Base-by-base conservation (phyloP, 2,329 filamentous ascomycete species). In the Colletotrichum spaethianum region DNA sequence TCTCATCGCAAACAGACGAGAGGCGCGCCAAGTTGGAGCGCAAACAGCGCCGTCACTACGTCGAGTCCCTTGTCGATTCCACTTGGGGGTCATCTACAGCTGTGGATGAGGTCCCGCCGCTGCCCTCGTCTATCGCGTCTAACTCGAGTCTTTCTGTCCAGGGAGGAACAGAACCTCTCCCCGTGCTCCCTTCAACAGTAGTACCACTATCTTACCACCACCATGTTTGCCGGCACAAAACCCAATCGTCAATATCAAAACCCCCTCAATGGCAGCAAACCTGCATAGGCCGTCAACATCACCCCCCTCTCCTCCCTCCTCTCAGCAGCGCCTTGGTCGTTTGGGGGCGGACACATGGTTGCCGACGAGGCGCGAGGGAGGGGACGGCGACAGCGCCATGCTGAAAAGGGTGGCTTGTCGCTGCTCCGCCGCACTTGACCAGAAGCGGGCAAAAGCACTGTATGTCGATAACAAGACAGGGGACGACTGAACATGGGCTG, bases 381-480 rank as follows among this genome's bases (percentile, higher is more conserved):
- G 44, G 46, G 28, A 61, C 48, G 62, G 57, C 64, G 56, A 57
- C 69, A 68, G 61, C 60, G 56, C 63, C 63, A 71, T 52, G 68
- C 64, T 63, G 57, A 40, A 16, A 52, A 56, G 59, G 38, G 65
- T 60, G 46, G 69, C 65, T 72, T 69, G 69, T 40, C 28, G 46
- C 36, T 20, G 53, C 65, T 64, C 59, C 60, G 65, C 70, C 60
- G 65, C 70, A 52, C 70, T 67, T 66, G 40, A 50, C 70, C 67
- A 26, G 50, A 73, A 50, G 67, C 57, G 61, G 67, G 31, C 55
- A 56, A 60, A 70, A 50, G 67, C 67, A 73, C 61, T 70, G 60
- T 65, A 48, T 62, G 60, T 64, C 63, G 64, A 72, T 59, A 59
- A 50, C 33, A 33, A 12, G 61, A 38, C 48, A 70, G 46, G 69